These are phyloP conservation scores for Aspergillus clavatus DNA, from an alignment of 2,329 filamentous ascomycete species.

Conservation along the genomic window DNA sequence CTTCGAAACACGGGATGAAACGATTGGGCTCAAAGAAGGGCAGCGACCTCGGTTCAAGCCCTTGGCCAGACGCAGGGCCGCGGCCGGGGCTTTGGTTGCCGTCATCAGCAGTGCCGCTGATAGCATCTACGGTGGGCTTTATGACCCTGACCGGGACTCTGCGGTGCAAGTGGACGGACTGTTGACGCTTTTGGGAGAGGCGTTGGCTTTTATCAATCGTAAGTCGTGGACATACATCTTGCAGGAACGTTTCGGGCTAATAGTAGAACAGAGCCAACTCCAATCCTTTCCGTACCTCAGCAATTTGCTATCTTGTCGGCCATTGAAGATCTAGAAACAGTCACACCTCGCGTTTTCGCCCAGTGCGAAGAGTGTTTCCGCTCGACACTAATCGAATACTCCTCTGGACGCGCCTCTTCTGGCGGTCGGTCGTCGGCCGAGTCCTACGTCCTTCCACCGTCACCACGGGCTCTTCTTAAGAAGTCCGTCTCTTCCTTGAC, in stretches of 20 bases:
- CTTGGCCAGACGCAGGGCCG: conserved; percentile 60
- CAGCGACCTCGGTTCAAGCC: conserved; percentile 46
- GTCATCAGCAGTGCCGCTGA: conserved; percentile 82
- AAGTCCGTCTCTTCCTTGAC: conserved; percentile 55
- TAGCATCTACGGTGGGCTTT: conserved; percentile 85
- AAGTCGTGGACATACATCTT: conserved; percentile 19
- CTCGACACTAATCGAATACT: conserved; percentile 67
- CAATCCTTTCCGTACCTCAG: conserved; percentile 63
- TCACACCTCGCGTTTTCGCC: conserved; percentile 65
- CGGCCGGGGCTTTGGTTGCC: conserved; percentile 70
- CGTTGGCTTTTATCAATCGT: conserved; percentile 68
- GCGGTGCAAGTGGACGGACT: conserved; percentile 87
- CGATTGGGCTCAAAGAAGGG: conserved; percentile 37
- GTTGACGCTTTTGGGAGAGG: conserved; percentile 76
- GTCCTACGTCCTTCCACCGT: conserved; percentile 37
- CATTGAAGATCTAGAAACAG: conserved; percentile 73
- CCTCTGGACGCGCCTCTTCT: conserved; percentile 40
- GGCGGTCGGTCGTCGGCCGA: conserved; percentile 9
- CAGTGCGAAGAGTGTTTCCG: conserved; percentile 75
- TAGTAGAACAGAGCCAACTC: conserved; percentile 45
- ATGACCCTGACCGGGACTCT: conserved; percentile 72
- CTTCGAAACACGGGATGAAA: conserved; percentile 79
- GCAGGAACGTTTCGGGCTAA: conserved; percentile 11
- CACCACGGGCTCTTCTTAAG: conserved; percentile 63
- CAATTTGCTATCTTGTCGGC: conserved; percentile 71